Percentiles rank a stretch among this genome's conserved stretches.
Evolutionary conservation across 129 eudicot species (phyloP).

Genomic region (Chrysanthemum lavandulifolium): DNA sequence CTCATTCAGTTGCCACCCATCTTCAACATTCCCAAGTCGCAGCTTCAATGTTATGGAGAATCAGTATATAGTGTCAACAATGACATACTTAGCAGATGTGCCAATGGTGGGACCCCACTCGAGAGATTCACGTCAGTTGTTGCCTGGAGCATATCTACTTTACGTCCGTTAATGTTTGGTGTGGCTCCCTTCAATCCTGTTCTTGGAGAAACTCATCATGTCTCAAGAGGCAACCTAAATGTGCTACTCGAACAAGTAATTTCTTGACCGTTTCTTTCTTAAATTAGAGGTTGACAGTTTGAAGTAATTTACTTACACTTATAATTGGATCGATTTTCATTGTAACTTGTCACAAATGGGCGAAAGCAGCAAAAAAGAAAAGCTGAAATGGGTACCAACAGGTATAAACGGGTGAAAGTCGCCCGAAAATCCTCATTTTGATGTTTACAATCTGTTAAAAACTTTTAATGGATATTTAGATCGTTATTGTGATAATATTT

Average conservation of each 20-base stretch:
- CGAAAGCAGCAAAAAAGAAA: not conserved
- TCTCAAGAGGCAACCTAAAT: slow-evolving; percentile 63
- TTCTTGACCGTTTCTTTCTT: not conserved
- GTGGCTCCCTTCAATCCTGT: slow-evolving; percentile 83
- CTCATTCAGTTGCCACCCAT: slow-evolving; percentile 70
- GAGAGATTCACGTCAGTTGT: slow-evolving; percentile 61
- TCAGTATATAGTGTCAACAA: slow-evolving; percentile 49
- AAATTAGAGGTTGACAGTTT: not conserved
- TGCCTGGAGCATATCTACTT: slow-evolving; percentile 81
- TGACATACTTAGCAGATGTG: slow-evolving; percentile 60
- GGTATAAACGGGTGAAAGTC: not conserved
- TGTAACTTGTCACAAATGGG: not conserved
- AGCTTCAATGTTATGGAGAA: slow-evolving; percentile 85
- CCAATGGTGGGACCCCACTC: slow-evolving; percentile 43
- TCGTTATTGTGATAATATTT: not conserved
- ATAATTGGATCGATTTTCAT: not conserved
- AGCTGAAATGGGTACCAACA: not conserved
- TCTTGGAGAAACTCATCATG: slow-evolving; percentile 97
- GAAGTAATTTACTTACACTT: not conserved
- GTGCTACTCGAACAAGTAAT: slow-evolving; percentile 86
- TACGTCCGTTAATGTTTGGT: slow-evolving; percentile 73
- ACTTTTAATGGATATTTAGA: not conserved
- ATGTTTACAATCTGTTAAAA: too few species aligned
- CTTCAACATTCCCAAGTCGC: slow-evolving; percentile 88
- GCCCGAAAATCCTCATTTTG: not conserved